Conservation (phyloP, 495 filamentous ascomycete genomes). For the Trichoderma gamsii region DNA sequence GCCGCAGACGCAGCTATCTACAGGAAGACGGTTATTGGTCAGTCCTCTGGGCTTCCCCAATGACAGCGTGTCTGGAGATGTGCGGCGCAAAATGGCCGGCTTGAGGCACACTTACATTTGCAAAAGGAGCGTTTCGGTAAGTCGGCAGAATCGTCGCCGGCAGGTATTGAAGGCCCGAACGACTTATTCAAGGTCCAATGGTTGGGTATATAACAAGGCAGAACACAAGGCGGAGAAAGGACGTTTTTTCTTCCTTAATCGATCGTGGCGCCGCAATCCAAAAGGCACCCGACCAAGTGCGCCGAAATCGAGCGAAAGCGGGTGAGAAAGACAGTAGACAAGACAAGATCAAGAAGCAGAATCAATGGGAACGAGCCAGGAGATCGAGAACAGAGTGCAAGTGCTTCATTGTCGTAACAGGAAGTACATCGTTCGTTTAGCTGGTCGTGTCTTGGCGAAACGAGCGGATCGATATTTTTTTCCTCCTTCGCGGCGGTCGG, state of each 20-base stretch:
- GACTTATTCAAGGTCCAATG: background rate
- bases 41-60: conserved; percentile 12
- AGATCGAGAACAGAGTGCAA: conserved; percentile 37
- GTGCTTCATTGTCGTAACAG: conserved; percentile 45
- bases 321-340: conserved; percentile 24
- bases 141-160: conserved; percentile 36
- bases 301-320: conserved; percentile 11
- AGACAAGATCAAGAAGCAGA: conserved; percentile 34
- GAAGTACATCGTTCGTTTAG: conserved; percentile 18
- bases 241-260: background rate
- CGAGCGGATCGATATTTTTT: conserved; percentile 8
- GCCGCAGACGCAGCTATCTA: conserved; percentile 52
- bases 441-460: background rate
- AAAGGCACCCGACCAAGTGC: background rate
- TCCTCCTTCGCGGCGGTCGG: background rate
- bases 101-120: conserved; percentile 46
- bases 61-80: background rate
- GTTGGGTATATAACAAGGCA: background rate
- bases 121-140: conserved; percentile 49
- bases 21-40: conserved; percentile 18
- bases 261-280: conserved; percentile 7
- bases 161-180: conserved; percentile 20
- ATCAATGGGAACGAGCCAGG: conserved; percentile 39
- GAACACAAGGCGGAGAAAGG: background rate
- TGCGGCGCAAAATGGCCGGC: background rate